These are phyloP conservation scores for Mikania micrantha DNA, from an alignment of 129 eudicot genomes.

Conservation along the genomic window DNA sequence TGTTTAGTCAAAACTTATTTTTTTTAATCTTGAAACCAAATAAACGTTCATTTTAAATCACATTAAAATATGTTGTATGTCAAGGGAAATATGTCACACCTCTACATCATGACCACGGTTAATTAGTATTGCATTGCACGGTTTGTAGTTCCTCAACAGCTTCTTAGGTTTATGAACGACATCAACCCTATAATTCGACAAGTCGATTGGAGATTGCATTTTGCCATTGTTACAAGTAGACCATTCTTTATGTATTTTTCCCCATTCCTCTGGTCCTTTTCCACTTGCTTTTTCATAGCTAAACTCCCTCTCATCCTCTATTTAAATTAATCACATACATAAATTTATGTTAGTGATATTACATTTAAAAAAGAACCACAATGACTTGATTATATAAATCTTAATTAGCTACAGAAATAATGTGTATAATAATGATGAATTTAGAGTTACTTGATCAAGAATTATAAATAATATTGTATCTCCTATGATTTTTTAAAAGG, in stretches of 20 bases:
- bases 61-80: background rate
- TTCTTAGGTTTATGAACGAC: slow-evolving; percentile 13
- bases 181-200: slow-evolving; percentile 29
- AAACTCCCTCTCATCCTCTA: slow-evolving; percentile 58
- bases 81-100: slow-evolving; percentile 18
- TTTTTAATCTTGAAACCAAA: no score
- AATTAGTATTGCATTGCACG: slow-evolving; percentile 21
- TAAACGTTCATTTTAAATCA: no score
- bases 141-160: slow-evolving; percentile 32
- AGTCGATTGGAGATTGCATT: slow-evolving; percentile 56
- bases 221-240: slow-evolving; percentile 40
- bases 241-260: slow-evolving; percentile 57
- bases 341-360: no score
- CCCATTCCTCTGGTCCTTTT: slow-evolving; percentile 56
- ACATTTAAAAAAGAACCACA: background rate
- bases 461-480: no score
- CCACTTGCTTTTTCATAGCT: slow-evolving; percentile 23
- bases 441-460: no score
- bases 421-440: background rate
- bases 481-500: no score
- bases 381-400: background rate
- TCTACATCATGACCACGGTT: slow-evolving; percentile 56
- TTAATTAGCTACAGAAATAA: background rate
- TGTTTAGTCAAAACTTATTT: no score
- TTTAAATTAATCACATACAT: no score